Percentiles rank a stretch among this genome's conserved stretches.
These are phyloP conservation scores for Arthrinium phaeospermum DNA, from an alignment of 2,329 filamentous ascomycete genomes.

Conservation along the genomic window DNA sequence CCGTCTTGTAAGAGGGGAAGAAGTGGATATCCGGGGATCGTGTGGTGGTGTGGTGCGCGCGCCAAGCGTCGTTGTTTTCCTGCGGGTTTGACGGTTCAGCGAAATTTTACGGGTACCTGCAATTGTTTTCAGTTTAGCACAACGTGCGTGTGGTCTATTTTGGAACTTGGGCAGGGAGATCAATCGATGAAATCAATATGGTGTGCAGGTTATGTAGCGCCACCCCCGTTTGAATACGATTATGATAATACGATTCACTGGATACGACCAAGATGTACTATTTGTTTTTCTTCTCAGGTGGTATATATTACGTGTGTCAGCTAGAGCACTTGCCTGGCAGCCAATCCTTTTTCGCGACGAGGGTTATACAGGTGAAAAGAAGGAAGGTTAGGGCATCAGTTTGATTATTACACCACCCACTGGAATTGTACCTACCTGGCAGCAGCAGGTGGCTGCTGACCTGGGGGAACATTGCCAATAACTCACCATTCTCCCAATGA, in stretches of 20 bases:
- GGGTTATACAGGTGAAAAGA: neutral
- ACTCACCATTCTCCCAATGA: neutral
- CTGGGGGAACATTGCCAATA: neutral
- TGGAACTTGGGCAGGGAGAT: neutral
- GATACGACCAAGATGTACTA: neutral
- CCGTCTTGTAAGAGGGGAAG: neutral
- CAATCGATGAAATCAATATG: neutral
- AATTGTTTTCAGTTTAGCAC: slow-evolving; percentile 14
- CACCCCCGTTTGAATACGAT: neutral
- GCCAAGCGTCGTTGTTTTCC: slow-evolving; percentile 1
- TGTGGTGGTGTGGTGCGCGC: neutral
- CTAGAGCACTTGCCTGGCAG: neutral
- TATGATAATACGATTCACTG: neutral
- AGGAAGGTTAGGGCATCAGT: slow-evolving; percentile 11
- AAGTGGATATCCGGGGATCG: slow-evolving; percentile 15
- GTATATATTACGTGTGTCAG: neutral
- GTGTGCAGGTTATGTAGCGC: neutral
- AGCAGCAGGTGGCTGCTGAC: neutral
- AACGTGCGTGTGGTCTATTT: slow-evolving; percentile 1
- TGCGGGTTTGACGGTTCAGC: slow-evolving; percentile 3
- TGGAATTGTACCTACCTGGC: neutral
- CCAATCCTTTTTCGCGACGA: neutral
- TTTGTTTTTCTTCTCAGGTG: neutral
- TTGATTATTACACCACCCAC: slow-evolving; percentile 9
- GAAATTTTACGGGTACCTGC: slow-evolving; percentile 11